Evolutionary conservation across 257 asterid species (phyloP), one percentile per base, ranked within the genome.

Genomic region (Verbena officinalis): DNA sequence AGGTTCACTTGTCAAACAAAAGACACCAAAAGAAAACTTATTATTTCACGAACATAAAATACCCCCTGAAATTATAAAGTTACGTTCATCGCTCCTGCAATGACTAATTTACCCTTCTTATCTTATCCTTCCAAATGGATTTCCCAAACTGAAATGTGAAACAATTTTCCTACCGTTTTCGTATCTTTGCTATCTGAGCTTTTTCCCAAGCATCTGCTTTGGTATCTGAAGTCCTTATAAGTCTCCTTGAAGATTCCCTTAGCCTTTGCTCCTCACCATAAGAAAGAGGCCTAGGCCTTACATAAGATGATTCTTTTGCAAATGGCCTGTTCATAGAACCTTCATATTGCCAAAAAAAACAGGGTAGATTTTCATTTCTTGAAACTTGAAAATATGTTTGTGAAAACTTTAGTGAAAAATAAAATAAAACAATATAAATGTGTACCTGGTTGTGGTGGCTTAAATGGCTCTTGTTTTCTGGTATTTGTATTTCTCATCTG

Each of bases 191-290:
- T 71, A 84, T 65, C 59, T 82, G 81, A 57, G 90, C 75, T 71
- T 71, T 78, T 71, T 80, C 91, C 95, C 91, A 83, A 71, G 86
- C 77, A 63, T 86, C 86, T 63, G 89, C 73, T 70, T 68, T 72
- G 68, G 73, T 57, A 22, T 75, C 78, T 34, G 70, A 43, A 38
- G 31, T 76, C 57, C 68, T 5, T 27, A 5, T 50, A 12, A 56
- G 36, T 44, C 72, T 75, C 52, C 40, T 64, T 56, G 76, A 56
- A 67, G 57, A 62, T 57, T 69, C 75, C 38, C 27, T 77, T 23
- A 61, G 73, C 75, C 68, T 79, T 73, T 65, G 77, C 11, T 55
- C 68, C 19, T 69, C 74, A 39, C 63, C 65, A 21, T 19, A 5
- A 50, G 82, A 70, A 54, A 81, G 71, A 39, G 22, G 75, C 5